These are phyloP conservation scores for Penicillium paneum DNA, from an alignment of 2,329 filamentous ascomycete genomes.

Conservation along the genomic window DNA sequence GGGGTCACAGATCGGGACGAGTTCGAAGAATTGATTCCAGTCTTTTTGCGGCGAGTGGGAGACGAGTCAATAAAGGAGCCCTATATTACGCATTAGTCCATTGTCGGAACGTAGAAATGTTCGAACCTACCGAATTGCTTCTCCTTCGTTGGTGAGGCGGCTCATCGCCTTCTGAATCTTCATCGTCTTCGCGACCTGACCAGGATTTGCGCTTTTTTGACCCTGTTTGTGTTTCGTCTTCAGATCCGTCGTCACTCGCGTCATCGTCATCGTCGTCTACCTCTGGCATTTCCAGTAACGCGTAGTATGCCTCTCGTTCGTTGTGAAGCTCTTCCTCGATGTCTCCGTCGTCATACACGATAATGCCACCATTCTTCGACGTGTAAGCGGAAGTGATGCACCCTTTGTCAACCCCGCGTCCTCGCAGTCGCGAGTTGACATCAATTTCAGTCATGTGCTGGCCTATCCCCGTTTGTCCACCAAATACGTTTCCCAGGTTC, in stretches of 20 bases:
- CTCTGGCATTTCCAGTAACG: constrained; percentile 87
- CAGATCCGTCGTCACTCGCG: constrained; percentile 57
- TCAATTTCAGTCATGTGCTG: constrained; percentile 50
- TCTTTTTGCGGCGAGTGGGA: constrained; percentile 41
- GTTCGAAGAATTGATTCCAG: constrained; percentile 43
- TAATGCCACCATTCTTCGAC: constrained; percentile 77
- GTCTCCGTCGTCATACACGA: constrained; percentile 95
- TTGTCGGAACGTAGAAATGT: background rate
- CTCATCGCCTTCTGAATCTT: constrained; percentile 64
- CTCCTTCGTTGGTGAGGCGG: constrained; percentile 75
- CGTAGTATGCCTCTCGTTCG: constrained; percentile 79
- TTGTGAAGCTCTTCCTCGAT: constrained; percentile 74
- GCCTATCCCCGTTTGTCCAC: constrained; percentile 59
- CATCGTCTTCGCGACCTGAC: constrained; percentile 67
- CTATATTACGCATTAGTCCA: constrained; percentile 22
- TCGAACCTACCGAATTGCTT: constrained; percentile 71
- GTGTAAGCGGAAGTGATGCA: constrained; percentile 69
- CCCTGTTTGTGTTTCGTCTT: constrained; percentile 49
- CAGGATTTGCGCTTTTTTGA: constrained; percentile 74
- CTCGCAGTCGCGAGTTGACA: constrained; percentile 46
- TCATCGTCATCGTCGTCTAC: constrained; percentile 73
- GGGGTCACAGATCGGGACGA: constrained; percentile 48
- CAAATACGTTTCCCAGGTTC: constrained; percentile 93
- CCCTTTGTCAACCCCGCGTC: constrained; percentile 68
- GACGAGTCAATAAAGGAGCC: constrained; percentile 43